Conservation (phyloP, 31 red algal genomes). For the Bonnemaisonia californica region DNA sequence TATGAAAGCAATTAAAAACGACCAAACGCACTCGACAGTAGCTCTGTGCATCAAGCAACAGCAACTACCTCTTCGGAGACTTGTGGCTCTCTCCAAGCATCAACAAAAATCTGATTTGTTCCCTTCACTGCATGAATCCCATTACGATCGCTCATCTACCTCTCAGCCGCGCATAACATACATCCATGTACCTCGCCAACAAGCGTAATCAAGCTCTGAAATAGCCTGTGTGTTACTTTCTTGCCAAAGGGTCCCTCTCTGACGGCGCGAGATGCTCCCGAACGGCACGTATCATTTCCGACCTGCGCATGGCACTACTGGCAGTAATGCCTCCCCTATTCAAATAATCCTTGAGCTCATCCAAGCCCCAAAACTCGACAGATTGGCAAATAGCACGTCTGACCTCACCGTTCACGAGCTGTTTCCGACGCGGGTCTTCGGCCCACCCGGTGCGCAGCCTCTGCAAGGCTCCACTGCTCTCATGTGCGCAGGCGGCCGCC, state of each 20-base stretch:
- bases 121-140: no score
- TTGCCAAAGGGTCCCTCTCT: not conserved
- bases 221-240: no score
- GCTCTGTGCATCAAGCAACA: no score
- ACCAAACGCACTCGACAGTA: no score
- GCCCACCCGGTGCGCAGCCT: conserved; percentile 24
- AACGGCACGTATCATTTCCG: conserved; percentile 19
- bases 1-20: no score
- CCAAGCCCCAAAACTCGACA: conserved; percentile 21
- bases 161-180: no score
- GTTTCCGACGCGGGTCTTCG: conserved; percentile 34
- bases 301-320: conserved; percentile 2
- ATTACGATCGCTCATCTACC: no score
- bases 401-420: conserved; percentile 27
- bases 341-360: conserved; percentile 27
- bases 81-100: no score
- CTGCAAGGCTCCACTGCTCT: conserved; percentile 16
- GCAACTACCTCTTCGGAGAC: no score
- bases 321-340: conserved; percentile 3
- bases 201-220: no score
- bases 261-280: not conserved
- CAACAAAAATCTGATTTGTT: no score
- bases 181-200: no score
- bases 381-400: conserved; percentile 14
- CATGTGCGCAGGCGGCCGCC: conserved; percentile 22